These are phyloP conservation scores for Drechslerella dactyloides DNA, from an alignment of 2,329 filamentous ascomycete genomes.

Conservation along the genomic window DNA sequence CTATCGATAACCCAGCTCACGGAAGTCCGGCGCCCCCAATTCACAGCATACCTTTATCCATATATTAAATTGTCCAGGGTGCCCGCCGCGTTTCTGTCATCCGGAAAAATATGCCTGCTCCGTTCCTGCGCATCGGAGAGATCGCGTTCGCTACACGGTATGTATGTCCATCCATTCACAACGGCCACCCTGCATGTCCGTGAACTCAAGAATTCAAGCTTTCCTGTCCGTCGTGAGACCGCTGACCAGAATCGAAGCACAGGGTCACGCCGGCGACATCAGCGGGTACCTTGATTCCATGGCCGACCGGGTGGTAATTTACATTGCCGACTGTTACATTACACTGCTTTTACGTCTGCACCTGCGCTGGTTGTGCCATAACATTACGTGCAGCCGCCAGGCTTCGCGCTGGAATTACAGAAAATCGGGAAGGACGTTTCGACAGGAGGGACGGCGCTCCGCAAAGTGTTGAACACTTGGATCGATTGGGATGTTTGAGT, in stretches of 20 bases:
- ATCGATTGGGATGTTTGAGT: conserved; percentile 1
- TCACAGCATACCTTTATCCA: neutral
- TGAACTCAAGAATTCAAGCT: neutral
- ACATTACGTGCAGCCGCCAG: conserved; percentile 1
- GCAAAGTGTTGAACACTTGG: neutral
- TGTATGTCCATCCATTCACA: too few relatives aligned
- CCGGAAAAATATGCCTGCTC: conserved; percentile 3
- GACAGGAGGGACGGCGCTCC: neutral
- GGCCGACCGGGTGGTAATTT: neutral
- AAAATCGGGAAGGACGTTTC: neutral
- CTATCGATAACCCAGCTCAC: neutral
- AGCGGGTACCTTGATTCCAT: neutral
- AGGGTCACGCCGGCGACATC: neutral
- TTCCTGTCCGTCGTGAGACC: neutral
- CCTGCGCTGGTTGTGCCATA: neutral
- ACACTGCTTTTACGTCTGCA: neutral
- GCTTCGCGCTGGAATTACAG: neutral
- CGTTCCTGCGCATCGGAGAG: neutral
- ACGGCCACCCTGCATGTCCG: too few relatives aligned
- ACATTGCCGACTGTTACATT: neutral
- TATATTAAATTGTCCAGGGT: neutral
- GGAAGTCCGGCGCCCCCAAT: neutral
- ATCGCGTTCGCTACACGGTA: too few relatives aligned
- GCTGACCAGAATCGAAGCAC: neutral
- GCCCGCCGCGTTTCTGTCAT: neutral